Percentiles rank a stretch among this genome's conserved stretches.
Evolutionary conservation across 768 basidiomycete genomes (phyloP).

Genomic region (Agrocybe chaxingu): DNA sequence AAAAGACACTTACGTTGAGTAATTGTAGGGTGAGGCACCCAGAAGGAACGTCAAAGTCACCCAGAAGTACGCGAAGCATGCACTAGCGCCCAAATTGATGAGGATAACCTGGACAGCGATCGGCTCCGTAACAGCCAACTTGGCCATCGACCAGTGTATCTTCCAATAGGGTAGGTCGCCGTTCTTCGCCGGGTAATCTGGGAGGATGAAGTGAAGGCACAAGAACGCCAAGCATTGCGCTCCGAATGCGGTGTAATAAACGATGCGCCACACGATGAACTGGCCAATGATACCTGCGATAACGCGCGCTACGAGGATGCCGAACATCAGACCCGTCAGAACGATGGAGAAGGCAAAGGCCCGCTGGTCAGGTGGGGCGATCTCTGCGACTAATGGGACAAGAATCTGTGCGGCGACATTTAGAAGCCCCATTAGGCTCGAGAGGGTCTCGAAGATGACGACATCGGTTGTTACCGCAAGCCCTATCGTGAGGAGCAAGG

Average conservation of each 20-base stretch:
- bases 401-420: slow-evolving; percentile 76
- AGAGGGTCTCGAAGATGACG: slow-evolving; percentile 58
- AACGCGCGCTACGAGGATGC: slow-evolving; percentile 70
- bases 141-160: slow-evolving; percentile 71
- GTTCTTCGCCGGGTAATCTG: slow-evolving; percentile 80
- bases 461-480: slow-evolving; percentile 61
- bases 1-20: slow-evolving; percentile 52
- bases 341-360: slow-evolving; percentile 76
- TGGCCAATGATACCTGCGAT: slow-evolving; percentile 72
- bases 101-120: slow-evolving; percentile 64
- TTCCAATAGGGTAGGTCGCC: slow-evolving; percentile 56
- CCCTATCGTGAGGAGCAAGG: slow-evolving; percentile 63
- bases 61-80: slow-evolving; percentile 57
- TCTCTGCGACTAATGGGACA: slow-evolving; percentile 72
- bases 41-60: slow-evolving; percentile 80
- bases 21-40: slow-evolving; percentile 69
- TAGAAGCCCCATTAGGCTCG: slow-evolving; percentile 65
- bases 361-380: slow-evolving; percentile 68
- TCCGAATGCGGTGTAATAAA: slow-evolving; percentile 74
- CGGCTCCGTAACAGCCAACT: slow-evolving; percentile 72
- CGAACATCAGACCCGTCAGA: slow-evolving; percentile 61
- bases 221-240: slow-evolving; percentile 57
- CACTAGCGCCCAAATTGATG: slow-evolving; percentile 58
- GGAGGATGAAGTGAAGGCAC: slow-evolving; percentile 59
- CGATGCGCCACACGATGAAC: slow-evolving; percentile 67